Evolutionary conservation across 2,329 filamentous ascomycete genomes (phyloP).

Genomic region (Blastomyces silverae): DNA sequence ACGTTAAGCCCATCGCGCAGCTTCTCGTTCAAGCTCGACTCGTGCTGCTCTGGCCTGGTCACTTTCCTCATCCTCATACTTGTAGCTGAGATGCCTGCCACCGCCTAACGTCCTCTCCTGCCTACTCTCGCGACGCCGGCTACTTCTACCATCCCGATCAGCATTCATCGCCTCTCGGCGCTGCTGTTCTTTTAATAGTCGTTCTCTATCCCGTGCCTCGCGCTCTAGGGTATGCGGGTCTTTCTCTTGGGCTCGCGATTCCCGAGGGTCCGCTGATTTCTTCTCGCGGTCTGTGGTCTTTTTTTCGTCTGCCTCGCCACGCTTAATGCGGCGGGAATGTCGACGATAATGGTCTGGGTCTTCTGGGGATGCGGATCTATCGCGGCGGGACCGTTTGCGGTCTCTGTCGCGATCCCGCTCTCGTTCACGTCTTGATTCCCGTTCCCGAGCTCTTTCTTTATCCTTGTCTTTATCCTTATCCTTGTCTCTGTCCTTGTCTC

Average conservation of each 20-base stretch:
- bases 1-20: slow-evolving; percentile 28
- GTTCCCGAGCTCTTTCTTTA: slow-evolving; percentile 45
- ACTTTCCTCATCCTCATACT: slow-evolving; percentile 44
- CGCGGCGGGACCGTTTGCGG: slow-evolving; percentile 37
- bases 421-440: slow-evolving; percentile 39
- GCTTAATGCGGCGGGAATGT: slow-evolving; percentile 34
- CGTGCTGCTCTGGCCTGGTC: slow-evolving; percentile 32
- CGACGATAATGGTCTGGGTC: slow-evolving; percentile 31
- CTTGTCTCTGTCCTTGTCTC: slow-evolving; percentile 26
- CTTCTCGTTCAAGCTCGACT: slow-evolving; percentile 38
- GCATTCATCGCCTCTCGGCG: slow-evolving; percentile 48
- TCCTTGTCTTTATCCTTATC: slow-evolving; percentile 35
- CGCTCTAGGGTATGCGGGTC: slow-evolving; percentile 70
- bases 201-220: slow-evolving; percentile 57
- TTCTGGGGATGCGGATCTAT: slow-evolving; percentile 32
- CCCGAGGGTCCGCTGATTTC: slow-evolving; percentile 12
- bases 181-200: slow-evolving; percentile 60
- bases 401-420: slow-evolving; percentile 37
- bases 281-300: slow-evolving; percentile 6
- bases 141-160: slow-evolving; percentile 28
- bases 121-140: slow-evolving; percentile 32
- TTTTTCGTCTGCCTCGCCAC: slow-evolving; percentile 25
- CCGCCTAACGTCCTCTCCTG: slow-evolving; percentile 29
- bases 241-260: slow-evolving; percentile 41
- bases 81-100: slow-evolving; percentile 42